phyloP scores from a whole-genome alignment of 805 yeast genomes.

The Suhomyces sp. region DNA sequence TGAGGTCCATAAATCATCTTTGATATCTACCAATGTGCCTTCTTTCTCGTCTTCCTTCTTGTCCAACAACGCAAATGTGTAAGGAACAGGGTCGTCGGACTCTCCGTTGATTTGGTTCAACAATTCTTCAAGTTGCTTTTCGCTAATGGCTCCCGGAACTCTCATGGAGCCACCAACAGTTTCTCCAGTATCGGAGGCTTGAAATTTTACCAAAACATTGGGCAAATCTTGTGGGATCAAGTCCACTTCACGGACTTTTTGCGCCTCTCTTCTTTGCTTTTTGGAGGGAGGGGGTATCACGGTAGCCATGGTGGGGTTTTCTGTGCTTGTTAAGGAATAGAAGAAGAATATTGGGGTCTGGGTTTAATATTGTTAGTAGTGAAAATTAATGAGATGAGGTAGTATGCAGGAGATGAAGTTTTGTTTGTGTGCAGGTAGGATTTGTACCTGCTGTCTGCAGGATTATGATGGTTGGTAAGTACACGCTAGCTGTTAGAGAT shows the following conservation, averaged over 20 bases:
- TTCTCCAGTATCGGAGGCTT: slow-evolving; percentile 92
- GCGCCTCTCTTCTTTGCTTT: slow-evolving; percentile 81
- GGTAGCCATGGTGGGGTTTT: slow-evolving; percentile 91
- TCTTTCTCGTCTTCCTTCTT: slow-evolving; percentile 26
- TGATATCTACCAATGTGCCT: slow-evolving; percentile 61
- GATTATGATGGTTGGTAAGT: too few species aligned
- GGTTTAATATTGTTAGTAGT: too few species aligned
- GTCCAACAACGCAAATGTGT: slow-evolving; percentile 69
- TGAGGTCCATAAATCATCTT: slow-evolving; percentile 73
- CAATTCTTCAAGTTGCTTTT: slow-evolving; percentile 82
- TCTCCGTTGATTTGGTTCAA: slow-evolving; percentile 75
- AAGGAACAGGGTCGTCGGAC: slow-evolving; percentile 84
- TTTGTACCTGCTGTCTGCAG: too few species aligned
- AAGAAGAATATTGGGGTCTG: too few species aligned
- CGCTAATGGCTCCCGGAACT: slow-evolving; percentile 87
- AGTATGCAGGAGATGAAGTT: slow-evolving; percentile 3
- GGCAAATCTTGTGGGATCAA: slow-evolving; percentile 78
- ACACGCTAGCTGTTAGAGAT: too few species aligned
- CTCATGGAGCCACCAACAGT: slow-evolving; percentile 78
- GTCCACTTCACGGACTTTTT: slow-evolving; percentile 72
- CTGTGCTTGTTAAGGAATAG: too few species aligned
- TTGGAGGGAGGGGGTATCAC: slow-evolving; percentile 91
- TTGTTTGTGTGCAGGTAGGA: too few species aligned
- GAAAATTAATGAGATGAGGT: slow-evolving; percentile 5
- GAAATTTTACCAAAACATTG: slow-evolving; percentile 82